Conservation (phyloP, 805 yeast genomes). For the Sporopachydermia quercuum region DNA sequence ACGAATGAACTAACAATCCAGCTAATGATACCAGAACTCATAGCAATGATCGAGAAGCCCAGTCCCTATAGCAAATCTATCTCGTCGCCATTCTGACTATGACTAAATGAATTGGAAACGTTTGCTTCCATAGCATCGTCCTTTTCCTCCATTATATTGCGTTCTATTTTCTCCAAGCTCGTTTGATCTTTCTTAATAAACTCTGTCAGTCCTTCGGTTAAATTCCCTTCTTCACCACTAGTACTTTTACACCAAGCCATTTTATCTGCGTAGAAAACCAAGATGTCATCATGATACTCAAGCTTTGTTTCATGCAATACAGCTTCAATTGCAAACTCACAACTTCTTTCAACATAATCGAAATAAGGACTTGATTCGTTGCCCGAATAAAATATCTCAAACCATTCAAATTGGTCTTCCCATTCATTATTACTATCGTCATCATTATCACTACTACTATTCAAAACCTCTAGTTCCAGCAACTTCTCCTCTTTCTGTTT, state of each 20-base stretch:
- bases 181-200: neutral
- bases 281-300: neutral
- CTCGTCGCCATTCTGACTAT: no score
- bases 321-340: neutral
- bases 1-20: no score
- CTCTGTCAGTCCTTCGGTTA: neutral
- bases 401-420: constrained; percentile 1
- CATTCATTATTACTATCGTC: neutral
- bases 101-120: no score
- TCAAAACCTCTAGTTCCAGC: neutral
- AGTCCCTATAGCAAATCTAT: no score
- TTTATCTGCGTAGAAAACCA: neutral
- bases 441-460: neutral
- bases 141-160: no score
- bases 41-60: no score
- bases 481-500: neutral
- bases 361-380: neutral
- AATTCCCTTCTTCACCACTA: no score
- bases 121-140: no score
- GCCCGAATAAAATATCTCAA: neutral
- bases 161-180: no score
- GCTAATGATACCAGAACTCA: no score
- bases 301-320: neutral
- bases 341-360: neutral
- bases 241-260: no score